Evolutionary conservation across 2,329 filamentous ascomycete genomes (phyloP).

Genomic region (Colletotrichum nymphaeae): DNA sequence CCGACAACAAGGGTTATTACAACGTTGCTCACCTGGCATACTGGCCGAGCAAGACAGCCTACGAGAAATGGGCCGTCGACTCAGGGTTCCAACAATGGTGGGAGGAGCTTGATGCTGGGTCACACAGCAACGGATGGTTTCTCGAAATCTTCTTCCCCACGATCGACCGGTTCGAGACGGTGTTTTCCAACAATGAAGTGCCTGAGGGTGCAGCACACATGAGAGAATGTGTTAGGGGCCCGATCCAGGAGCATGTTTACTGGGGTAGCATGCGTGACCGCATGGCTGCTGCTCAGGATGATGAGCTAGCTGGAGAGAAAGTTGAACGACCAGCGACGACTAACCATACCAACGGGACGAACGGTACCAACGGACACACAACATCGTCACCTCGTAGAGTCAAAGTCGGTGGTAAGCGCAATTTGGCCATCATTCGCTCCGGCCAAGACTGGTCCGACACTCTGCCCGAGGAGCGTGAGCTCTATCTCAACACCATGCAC

Average conservation of each 20-base stretch:
- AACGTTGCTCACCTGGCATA: conserved; percentile 48
- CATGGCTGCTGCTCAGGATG: conserved; percentile 50
- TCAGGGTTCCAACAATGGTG: conserved; percentile 53
- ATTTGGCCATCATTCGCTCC: conserved; percentile 56
- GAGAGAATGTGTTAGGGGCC: conserved; percentile 48
- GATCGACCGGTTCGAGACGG: conserved; percentile 55
- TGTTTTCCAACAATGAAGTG: conserved; percentile 49
- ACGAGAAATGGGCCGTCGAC: conserved; percentile 45
- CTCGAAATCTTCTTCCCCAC: conserved; percentile 54
- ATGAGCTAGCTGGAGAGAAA: conserved; percentile 45
- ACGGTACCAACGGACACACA: not conserved
- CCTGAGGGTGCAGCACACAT: conserved; percentile 55
- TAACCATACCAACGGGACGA: conserved; percentile 38
- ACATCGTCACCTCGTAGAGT: not conserved
- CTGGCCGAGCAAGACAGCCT: conserved; percentile 46
- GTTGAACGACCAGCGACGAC: not conserved
- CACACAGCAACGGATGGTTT: conserved; percentile 51
- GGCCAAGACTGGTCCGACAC: conserved; percentile 58
- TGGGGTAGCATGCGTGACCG: conserved; percentile 60
- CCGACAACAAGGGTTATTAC: conserved; percentile 31
- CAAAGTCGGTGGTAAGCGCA: conserved; percentile 48
- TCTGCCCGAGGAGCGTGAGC: conserved; percentile 50
- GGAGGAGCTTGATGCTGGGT: conserved; percentile 42
- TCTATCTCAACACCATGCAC: conserved; percentile 58
- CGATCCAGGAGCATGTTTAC: conserved; percentile 55